Evolutionary conservation across 306 rosid genomes (phyloP).

Genomic region (Rubus idaeus): DNA sequence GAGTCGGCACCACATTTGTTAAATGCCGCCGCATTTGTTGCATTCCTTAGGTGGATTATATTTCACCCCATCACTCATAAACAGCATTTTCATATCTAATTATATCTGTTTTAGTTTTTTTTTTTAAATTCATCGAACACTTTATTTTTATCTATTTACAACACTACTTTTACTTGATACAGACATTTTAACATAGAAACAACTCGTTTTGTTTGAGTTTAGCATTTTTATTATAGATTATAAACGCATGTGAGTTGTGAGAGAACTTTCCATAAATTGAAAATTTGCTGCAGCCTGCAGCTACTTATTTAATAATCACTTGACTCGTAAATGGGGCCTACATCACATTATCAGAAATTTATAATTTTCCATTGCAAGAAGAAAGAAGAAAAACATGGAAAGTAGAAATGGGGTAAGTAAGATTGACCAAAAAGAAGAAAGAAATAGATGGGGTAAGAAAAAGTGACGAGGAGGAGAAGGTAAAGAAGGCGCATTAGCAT

Average conservation of each 20-base stretch:
- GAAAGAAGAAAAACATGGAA: neutral
- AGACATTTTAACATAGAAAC: neutral
- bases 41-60: neutral
- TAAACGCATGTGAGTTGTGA: no score
- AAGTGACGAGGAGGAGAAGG: neutral
- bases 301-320: neutral
- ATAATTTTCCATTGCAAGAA: neutral
- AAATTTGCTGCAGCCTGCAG: neutral
- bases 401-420: neutral
- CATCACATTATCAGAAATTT: neutral
- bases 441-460: neutral
- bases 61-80: neutral
- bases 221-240: neutral
- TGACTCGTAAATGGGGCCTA: neutral
- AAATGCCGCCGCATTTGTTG: slow-evolving; percentile 10
- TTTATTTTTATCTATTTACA: fast-evolving
- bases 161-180: neutral
- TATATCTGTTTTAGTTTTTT: no score
- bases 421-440: slow-evolving; percentile 11
- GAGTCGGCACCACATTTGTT: neutral
- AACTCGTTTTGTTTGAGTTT: neutral
- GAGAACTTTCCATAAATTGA: neutral
- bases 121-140: neutral
- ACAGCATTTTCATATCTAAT: neutral
- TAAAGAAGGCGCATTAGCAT: slow-evolving; percentile 8